These are phyloP conservation scores for Cardiospermum halicacabum DNA, from an alignment of 345 rosid genomes.

Conservation along the genomic window DNA sequence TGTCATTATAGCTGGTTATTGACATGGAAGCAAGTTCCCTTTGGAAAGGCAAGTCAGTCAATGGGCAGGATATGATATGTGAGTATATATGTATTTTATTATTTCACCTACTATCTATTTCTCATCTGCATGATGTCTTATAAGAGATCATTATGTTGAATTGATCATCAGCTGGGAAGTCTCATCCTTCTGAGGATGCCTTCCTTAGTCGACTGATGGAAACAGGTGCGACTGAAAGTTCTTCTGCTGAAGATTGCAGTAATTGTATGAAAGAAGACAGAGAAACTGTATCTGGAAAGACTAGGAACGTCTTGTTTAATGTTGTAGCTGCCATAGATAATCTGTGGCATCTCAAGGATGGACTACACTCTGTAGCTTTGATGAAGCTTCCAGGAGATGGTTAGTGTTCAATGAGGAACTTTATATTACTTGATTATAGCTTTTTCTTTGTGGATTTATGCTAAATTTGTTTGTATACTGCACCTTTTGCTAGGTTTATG, in stretches of 20 bases:
- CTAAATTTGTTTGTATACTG: constrained; percentile 18
- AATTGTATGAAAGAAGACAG: constrained; percentile 40
- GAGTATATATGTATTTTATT: constrained; percentile 16
- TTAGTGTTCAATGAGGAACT: constrained; percentile 24
- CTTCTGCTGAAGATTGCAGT: constrained; percentile 41
- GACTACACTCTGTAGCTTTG: constrained; percentile 44
- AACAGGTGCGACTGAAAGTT: constrained; percentile 90
- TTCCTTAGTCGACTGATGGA: constrained; percentile 68
- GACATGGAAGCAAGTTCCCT: constrained; percentile 58
- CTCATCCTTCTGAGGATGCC: constrained; percentile 43
- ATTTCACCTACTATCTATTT: not conserved
- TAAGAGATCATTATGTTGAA: constrained; percentile 10
- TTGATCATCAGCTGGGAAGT: constrained; percentile 43
- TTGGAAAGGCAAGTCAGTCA: constrained; percentile 39
- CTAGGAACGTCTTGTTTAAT: constrained; percentile 41
- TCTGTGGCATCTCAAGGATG: constrained; percentile 61
- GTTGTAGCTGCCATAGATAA: constrained; percentile 49
- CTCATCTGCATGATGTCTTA: not conserved
- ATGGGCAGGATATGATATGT: constrained; percentile 22
- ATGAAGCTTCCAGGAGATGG: constrained; percentile 46
- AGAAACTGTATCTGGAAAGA: constrained; percentile 34
- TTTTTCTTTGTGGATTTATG: constrained; percentile 14
- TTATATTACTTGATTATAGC: not conserved
- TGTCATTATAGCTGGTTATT: constrained; percentile 48
- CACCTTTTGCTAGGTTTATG: constrained; percentile 48